These are phyloP conservation scores for Meredithiella fracta DNA, from an alignment of 2,329 filamentous ascomycete species.

Conservation along the genomic window DNA sequence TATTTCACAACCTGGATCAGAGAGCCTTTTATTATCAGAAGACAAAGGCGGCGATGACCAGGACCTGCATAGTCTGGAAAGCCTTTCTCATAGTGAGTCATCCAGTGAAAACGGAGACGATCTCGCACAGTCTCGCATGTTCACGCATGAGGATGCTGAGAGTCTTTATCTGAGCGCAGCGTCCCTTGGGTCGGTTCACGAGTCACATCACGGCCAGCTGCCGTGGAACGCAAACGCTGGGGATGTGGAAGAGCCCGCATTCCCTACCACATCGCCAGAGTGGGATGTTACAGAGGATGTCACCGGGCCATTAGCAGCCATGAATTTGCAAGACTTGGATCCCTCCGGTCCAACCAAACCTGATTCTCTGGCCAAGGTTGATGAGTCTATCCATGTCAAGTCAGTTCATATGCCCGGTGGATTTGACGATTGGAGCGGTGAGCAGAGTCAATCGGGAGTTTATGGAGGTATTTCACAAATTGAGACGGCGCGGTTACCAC, in stretches of 20 bases:
- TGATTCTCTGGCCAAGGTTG: not conserved
- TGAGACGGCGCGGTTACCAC: not conserved
- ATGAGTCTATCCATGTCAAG: constrained; percentile 5
- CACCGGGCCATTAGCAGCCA: not conserved
- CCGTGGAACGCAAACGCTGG: not conserved
- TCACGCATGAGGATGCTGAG: constrained; percentile 63
- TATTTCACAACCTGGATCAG: constrained; percentile 2
- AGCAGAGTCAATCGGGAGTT: not conserved
- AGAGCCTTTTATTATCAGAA: constrained; percentile 5
- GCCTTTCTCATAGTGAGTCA: constrained; percentile 8
- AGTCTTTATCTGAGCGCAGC: constrained; percentile 76
- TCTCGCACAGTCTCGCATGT: constrained; percentile 49
- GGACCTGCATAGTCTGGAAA: not conserved
- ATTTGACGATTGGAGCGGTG: constrained; percentile 4
- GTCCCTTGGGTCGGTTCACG: constrained; percentile 27
- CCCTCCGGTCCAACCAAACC: not conserved
- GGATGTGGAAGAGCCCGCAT: not conserved
- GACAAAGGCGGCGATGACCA: not conserved
- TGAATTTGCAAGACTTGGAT: not conserved
- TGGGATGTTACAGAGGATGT: not conserved
- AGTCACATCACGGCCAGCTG: not conserved
- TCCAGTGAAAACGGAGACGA: constrained; percentile 27
- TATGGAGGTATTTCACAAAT: not conserved
- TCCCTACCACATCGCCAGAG: not conserved
- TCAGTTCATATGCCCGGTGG: constrained; percentile 13